A percentile compares a stretch with the other conserved stretches of the same genome.
Evolutionary conservation across 2,329 filamentous ascomycete species (phyloP).

Genomic region (Aspergillus ochraceus): DNA sequence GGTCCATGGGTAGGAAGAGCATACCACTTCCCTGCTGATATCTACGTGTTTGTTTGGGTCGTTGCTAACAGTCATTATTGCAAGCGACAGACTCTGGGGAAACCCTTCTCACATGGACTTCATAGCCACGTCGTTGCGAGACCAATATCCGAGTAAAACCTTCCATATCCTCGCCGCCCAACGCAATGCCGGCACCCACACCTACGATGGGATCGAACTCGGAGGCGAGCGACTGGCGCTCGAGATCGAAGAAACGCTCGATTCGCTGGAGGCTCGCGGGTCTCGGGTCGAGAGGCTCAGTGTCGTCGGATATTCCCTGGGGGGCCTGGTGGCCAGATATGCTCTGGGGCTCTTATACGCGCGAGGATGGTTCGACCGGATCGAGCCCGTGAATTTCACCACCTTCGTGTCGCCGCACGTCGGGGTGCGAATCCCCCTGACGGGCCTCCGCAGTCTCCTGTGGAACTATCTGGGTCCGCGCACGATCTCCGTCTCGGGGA

Average conservation of each 20-base stretch:
- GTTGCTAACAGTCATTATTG: background rate
- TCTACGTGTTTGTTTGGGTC: background rate
- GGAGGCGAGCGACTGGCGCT: constrained; percentile 66
- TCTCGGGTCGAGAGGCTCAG: constrained; percentile 78
- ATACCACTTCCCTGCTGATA: background rate
- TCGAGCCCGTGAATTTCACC: constrained; percentile 89
- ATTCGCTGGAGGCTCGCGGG: constrained; percentile 58
- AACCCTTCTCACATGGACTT: constrained; percentile 60
- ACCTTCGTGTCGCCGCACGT: constrained; percentile 87
- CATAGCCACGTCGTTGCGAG: constrained; percentile 52
- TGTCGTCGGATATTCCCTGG: constrained; percentile 85
- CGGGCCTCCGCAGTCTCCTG: constrained; percentile 64
- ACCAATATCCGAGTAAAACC: constrained; percentile 50
- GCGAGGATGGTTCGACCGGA: constrained; percentile 73
- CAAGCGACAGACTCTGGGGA: constrained; percentile 55
- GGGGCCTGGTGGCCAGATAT: constrained; percentile 83
- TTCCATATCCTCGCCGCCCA: constrained; percentile 59
- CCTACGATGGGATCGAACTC: constrained; percentile 67
- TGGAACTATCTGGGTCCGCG: constrained; percentile 85
- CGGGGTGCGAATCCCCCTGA: constrained; percentile 69
- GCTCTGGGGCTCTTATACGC: constrained; percentile 80
- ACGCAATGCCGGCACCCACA: constrained; percentile 58
- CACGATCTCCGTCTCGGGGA: constrained; percentile 77
- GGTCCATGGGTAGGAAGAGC: constrained; percentile 56
- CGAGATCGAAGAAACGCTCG: constrained; percentile 62